phyloP scores from a whole-genome alignment of 495 filamentous ascomycete species.

The Neurospora intermedia region DNA sequence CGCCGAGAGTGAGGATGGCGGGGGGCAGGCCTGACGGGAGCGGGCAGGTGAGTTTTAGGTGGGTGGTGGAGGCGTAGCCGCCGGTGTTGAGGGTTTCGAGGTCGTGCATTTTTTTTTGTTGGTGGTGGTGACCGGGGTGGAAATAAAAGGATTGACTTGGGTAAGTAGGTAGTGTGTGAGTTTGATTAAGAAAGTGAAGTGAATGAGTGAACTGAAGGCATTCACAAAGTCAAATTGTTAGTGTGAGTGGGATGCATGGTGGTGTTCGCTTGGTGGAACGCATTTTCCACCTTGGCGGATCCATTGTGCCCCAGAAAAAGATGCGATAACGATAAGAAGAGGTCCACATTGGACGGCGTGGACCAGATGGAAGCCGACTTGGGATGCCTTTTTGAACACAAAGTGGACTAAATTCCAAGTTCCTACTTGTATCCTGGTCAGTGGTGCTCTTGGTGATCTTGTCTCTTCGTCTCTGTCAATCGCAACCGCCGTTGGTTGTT shows the following conservation, averaged over 20 bases:
- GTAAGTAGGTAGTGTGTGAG: background rate
- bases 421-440: too few species aligned
- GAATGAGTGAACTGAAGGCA: background rate
- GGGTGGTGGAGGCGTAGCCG: constrained; percentile 20
- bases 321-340: background rate
- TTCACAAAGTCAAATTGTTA: background rate
- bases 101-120: constrained; percentile 14
- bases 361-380: background rate
- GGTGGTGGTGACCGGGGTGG: too few species aligned
- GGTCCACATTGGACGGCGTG: background rate
- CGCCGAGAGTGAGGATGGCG: constrained; percentile 28
- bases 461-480: background rate
- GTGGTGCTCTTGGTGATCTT: background rate
- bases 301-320: background rate
- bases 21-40: constrained; percentile 18
- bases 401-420: background rate
- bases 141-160: background rate
- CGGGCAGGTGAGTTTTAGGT: constrained; percentile 27
- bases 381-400: background rate
- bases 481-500: background rate
- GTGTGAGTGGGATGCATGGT: background rate
- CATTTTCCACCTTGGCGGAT: background rate
- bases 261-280: background rate
- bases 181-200: too few species aligned
- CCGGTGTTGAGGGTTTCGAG: constrained; percentile 16